These are phyloP conservation scores for Boletus fagicola DNA, from an alignment of 768 basidiomycete species.

Conservation along the genomic window DNA sequence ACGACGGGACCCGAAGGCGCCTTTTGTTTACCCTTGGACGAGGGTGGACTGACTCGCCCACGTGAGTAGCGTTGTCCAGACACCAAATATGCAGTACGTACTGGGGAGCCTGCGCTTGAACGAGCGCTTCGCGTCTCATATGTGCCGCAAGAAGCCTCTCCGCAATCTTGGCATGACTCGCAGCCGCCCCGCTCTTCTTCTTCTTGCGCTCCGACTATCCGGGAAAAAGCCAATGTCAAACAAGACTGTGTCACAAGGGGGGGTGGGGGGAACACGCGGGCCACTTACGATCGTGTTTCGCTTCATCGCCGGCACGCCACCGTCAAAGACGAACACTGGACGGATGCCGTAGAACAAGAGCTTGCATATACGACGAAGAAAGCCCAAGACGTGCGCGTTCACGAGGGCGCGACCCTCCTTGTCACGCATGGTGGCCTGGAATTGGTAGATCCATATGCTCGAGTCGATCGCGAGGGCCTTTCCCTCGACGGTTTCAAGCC, in stretches of 20 bases:
- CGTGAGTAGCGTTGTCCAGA: background rate
- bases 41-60: slow-evolving; percentile 18
- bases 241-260: background rate
- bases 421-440: slow-evolving; percentile 98
- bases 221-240: slow-evolving; percentile 8
- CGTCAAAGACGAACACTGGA: slow-evolving; percentile 98
- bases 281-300: slow-evolving; percentile 77
- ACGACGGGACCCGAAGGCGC: slow-evolving; percentile 44
- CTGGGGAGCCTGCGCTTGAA: slow-evolving; percentile 48
- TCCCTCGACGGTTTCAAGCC: slow-evolving; percentile 93
- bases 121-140: slow-evolving; percentile 84
- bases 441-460: slow-evolving; percentile 99
- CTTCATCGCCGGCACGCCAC: slow-evolving; percentile 91
- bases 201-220: slow-evolving; percentile 78
- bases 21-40: slow-evolving; percentile 46
- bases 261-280: background rate
- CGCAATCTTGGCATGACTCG: slow-evolving; percentile 82
- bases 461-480: slow-evolving; percentile 96
- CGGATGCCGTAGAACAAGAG: slow-evolving; percentile 96
- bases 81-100: slow-evolving; percentile 29
- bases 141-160: slow-evolving; percentile 93
- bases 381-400: slow-evolving; percentile 93
- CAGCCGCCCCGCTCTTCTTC: slow-evolving; percentile 88
- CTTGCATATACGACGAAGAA: slow-evolving; percentile 87
- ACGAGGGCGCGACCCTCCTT: slow-evolving; percentile 88